Conservation (phyloP, 192 early-diverging fungal species). For the Rhizophagus clarus region DNA sequence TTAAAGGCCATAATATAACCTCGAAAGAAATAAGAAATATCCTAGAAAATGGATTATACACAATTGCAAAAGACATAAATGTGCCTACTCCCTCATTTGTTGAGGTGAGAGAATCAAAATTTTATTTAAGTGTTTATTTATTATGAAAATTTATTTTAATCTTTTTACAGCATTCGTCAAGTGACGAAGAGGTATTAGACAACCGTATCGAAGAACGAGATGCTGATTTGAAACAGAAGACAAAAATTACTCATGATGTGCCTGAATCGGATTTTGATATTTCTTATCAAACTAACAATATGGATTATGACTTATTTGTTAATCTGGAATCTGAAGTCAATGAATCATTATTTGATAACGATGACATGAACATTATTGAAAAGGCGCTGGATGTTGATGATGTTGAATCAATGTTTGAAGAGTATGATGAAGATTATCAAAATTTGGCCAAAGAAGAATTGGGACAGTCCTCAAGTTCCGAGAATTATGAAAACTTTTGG, state of each 20-base stretch:
- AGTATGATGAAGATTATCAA: neutral
- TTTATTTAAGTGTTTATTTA: neutral
- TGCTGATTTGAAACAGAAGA: neutral
- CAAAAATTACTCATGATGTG: neutral
- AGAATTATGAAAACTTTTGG: constrained; percentile 9
- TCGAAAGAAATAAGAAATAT: neutral
- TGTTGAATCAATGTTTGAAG: constrained; percentile 10
- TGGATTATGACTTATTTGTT: neutral
- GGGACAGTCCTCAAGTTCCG: neutral
- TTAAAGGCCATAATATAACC: neutral
- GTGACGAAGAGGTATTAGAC: constrained; percentile 16
- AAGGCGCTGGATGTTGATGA: neutral
- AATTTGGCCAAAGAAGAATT: neutral
- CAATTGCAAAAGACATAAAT: constrained; percentile 14
- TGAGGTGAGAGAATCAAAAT: neutral
- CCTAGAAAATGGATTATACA: constrained; percentile 8
- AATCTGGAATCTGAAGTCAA: neutral
- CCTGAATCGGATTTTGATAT: neutral
- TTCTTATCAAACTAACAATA: neutral
- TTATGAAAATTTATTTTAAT: neutral
- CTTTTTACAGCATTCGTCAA: constrained; percentile 17
- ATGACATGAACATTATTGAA: neutral
- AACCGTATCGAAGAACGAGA: too few species aligned
- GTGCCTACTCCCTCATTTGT: neutral
- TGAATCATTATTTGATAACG: neutral